Conservation (phyloP, 2,329 filamentous ascomycete species). For the Colletotrichum orchidophilum region DNA sequence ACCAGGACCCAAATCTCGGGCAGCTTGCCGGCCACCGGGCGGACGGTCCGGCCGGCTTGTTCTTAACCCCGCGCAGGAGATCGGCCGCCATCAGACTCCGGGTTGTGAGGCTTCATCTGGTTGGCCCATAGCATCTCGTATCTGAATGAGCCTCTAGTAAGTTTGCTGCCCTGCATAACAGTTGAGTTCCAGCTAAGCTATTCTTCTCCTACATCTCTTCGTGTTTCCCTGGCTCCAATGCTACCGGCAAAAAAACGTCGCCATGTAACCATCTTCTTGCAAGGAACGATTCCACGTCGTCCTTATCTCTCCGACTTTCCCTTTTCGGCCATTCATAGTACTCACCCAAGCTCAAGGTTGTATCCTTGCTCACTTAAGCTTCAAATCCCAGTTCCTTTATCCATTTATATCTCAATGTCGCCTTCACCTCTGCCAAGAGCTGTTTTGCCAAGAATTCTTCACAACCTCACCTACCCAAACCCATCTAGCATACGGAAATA, state of each 20-base stretch:
- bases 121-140: conserved; percentile 6
- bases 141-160: neutral
- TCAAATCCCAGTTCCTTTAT: neutral
- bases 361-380: conserved; percentile 4
- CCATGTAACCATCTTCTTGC: neutral
- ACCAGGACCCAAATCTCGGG: neutral
- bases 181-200: neutral
- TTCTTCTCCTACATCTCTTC: neutral
- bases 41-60: neutral
- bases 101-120: neutral
- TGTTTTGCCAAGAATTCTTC: neutral
- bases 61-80: conserved; percentile 23
- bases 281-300: neutral
- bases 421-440: neutral
- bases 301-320: conserved; percentile 8
- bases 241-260: neutral
- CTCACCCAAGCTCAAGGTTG: neutral
- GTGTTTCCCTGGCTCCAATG: neutral
- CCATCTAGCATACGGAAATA: conserved; percentile 28
- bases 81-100: conserved; percentile 11
- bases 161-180: neutral
- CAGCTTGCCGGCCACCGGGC: neutral
- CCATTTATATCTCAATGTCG: neutral
- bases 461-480: too few relatives aligned
- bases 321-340: neutral